Percentiles rank a stretch among this genome's conserved stretches.
Conservation (phyloP, 2,329 filamentous ascomycete genomes). For the Claviceps sp. region DNA sequence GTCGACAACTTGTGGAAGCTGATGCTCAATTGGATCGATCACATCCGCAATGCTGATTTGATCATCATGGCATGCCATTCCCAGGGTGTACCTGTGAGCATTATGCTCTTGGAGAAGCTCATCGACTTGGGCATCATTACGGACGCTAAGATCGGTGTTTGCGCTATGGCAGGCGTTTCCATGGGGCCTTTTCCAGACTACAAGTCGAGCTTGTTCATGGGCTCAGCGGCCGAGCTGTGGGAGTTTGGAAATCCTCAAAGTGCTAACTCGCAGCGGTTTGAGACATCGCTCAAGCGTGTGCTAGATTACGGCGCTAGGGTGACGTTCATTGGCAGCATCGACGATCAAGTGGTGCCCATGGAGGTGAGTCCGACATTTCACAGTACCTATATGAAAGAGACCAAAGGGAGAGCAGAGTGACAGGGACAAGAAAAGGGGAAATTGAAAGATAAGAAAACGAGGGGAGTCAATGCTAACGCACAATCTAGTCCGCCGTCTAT, state of each 20-base stretch:
- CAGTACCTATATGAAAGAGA: no score
- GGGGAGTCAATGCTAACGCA: background rate
- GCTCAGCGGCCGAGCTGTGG: conserved; percentile 86
- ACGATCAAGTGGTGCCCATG: conserved; percentile 89
- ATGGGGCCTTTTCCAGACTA: conserved; percentile 88
- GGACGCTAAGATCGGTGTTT: conserved; percentile 67
- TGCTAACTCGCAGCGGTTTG: conserved; percentile 69
- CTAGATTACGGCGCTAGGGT: conserved; percentile 70
- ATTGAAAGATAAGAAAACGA: background rate
- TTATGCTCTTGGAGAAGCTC: conserved; percentile 86
- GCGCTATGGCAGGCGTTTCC: conserved; percentile 82
- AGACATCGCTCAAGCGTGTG: conserved; percentile 58
- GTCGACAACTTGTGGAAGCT: conserved; percentile 92
- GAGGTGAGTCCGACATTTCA: conserved; percentile 41
- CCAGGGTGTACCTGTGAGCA: conserved; percentile 84
- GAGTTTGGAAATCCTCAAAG: conserved; percentile 79
- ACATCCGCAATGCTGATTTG: conserved; percentile 76
- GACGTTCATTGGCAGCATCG: conserved; percentile 85
- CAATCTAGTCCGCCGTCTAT: conserved; percentile 63
- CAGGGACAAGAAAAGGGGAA: background rate
- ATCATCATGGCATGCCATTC: conserved; percentile 89
- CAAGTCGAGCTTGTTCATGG: conserved; percentile 77
- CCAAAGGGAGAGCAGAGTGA: background rate
- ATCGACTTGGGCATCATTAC: conserved; percentile 80
- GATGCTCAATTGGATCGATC: conserved; percentile 86